Evolutionary conservation across 176 grass and related monocot species (phyloP), one percentile per base, ranked within the genome.

Genomic region (Pharus latifolius): DNA sequence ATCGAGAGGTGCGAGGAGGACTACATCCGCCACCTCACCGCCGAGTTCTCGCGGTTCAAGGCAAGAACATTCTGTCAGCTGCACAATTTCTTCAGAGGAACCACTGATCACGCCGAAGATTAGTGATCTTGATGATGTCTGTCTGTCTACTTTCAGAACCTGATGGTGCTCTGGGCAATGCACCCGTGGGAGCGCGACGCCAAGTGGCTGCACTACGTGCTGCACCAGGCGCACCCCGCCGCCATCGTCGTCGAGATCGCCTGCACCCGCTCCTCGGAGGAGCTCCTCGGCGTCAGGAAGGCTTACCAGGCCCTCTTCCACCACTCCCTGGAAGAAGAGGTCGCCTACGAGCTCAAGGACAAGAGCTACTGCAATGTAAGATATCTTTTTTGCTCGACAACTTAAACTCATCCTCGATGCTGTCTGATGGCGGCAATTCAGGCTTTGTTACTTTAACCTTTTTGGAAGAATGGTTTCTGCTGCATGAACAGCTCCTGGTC

Each of bases 131-230:
- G 28, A 15, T 78, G 41, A 25, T 33, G 53, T 15, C 12, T 67
- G 41, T 16, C 46, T 12, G 7, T 47, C 33, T 9, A 0, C n/a
- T 65, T 35, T n/a, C 44, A 90, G 87, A 65, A 98, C 63, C 67
- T 98, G 16, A 75, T 80, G 69, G 90, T 98, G 81, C 56, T 85
- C 38, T 98, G 90, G 95, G 87, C 87, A 23, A 98, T 83, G 95
- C 95, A 93, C 84, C 95, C 87, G 26, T 92, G 90, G 79, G 95
- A 98, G 75, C 88, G 90, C 57, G 95, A 98, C 72, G 95, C 95
- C 0, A 75, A 71, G 6, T 86, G 91, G 38, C 81, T 79, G 14
- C 86, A 93, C 84, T 66, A 90, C 32, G 95, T 86, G 30, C 81
- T 90, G 35, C 89, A 91, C 84, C 78, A 88, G 73, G 71, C 44